A percentile compares a stretch with the other conserved stretches of the same genome.
phyloP scores from a whole-genome alignment of 2,329 filamentous ascomycete genomes.

The Beauveria sp. region DNA sequence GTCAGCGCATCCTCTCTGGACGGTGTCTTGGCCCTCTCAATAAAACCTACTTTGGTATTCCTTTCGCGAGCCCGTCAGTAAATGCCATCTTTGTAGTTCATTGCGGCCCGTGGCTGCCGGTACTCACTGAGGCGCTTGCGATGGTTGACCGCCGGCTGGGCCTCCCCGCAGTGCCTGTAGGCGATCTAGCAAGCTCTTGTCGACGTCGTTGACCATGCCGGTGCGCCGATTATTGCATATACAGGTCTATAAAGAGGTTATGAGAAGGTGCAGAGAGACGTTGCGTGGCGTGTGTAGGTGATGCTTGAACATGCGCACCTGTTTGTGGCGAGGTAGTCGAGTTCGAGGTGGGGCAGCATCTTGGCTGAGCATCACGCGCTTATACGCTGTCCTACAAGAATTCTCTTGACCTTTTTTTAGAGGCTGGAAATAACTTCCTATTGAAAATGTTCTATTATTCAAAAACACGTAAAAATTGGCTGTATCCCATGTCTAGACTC shows the following conservation, averaged over 20 bases:
- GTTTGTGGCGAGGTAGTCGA: neutral
- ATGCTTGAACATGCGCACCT: neutral
- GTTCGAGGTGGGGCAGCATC: conserved; percentile 1
- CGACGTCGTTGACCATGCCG: conserved; percentile 29
- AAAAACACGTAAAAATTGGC: neutral
- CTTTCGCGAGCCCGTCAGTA: conserved; percentile 7
- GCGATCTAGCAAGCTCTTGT: conserved; percentile 44
- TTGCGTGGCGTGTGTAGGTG: neutral
- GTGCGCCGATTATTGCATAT: neutral
- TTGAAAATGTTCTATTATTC: neutral
- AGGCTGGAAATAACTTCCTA: no score
- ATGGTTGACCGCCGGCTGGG: conserved; percentile 28
- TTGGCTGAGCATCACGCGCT: neutral
- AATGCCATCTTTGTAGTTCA: neutral
- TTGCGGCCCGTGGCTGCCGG: no score
- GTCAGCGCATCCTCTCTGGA: conserved; percentile 45
- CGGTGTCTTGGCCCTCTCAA: conserved; percentile 34
- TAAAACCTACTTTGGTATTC: conserved; percentile 27
- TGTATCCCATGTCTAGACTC: neutral
- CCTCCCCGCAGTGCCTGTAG: conserved; percentile 44
- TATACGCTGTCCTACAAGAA: neutral
- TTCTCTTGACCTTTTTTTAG: no score
- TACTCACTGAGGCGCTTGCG: conserved; percentile 26
- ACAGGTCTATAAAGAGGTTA: neutral
- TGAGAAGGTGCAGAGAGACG: neutral